Conservation (phyloP, 768 basidiomycete species). For the Nidularia pulvinata region DNA sequence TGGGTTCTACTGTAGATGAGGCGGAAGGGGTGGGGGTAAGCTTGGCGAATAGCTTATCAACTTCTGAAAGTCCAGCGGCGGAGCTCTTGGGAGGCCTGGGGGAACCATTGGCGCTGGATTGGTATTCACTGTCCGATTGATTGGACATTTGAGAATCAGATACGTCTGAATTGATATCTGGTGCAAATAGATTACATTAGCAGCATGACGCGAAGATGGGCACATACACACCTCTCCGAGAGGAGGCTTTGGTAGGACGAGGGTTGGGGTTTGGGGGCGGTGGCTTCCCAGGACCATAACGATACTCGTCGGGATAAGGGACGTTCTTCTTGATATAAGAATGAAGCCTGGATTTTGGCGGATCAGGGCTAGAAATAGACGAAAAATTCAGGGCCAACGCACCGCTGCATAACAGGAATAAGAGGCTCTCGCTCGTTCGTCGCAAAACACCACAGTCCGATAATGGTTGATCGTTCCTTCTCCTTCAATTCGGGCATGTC, state of each 20-base stretch:
- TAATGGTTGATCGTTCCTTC: constrained; percentile 56
- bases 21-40: constrained; percentile 23
- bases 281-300: constrained; percentile 66
- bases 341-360: constrained; percentile 46
- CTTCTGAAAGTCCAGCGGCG: constrained; percentile 21
- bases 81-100: not conserved
- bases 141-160: constrained; percentile 7
- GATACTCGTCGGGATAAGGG: constrained; percentile 72
- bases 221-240: not conserved
- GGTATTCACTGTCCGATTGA: constrained; percentile 21
- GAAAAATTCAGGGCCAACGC: constrained; percentile 13
- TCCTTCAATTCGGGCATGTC: constrained; percentile 43
- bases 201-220: not conserved
- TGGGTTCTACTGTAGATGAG: constrained; percentile 17
- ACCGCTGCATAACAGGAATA: constrained; percentile 72
- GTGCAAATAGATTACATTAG: not conserved
- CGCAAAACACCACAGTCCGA: constrained; percentile 78
- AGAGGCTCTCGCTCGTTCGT: constrained; percentile 71
- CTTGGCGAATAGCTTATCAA: constrained; percentile 49
- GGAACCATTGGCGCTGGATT: constrained; percentile 1
- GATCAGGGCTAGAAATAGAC: not conserved
- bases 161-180: constrained; percentile 1
- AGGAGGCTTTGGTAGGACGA: constrained; percentile 21
- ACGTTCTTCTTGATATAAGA: constrained; percentile 63
- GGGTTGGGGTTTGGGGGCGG: constrained; percentile 53